phyloP scores from a whole-genome alignment of 2,329 filamentous ascomycete genomes.

The Pseudocercospora crystallina region DNA sequence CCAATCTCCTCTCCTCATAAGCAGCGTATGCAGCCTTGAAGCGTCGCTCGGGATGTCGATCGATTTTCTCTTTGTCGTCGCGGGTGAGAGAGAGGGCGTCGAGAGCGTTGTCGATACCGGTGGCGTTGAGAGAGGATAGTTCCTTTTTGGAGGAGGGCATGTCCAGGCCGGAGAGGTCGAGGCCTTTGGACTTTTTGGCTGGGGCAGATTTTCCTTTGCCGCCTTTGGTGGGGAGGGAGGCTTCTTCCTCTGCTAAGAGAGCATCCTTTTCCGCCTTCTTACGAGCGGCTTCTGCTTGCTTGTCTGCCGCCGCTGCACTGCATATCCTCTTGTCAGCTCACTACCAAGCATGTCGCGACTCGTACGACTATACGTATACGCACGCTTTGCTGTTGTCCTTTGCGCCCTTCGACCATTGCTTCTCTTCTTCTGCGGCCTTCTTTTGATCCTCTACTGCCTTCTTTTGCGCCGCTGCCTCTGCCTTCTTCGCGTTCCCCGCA shows the following conservation, averaged over 20 bases:
- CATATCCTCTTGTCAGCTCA: conserved; percentile 10
- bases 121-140: conserved; percentile 68
- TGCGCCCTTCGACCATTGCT: conserved; percentile 79
- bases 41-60: conserved; percentile 82
- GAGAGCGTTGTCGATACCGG: conserved; percentile 89
- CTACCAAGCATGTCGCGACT: background rate
- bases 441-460: conserved; percentile 68
- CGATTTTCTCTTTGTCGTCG: conserved; percentile 67
- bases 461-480: conserved; percentile 80
- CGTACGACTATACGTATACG: conserved; percentile 35
- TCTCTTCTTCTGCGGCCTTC: conserved; percentile 65
- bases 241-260: conserved; percentile 79
- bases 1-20: conserved; percentile 76
- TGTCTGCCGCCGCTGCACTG: conserved; percentile 81
- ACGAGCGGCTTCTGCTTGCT: conserved; percentile 75
- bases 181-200: conserved; percentile 58
- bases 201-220: conserved; percentile 65
- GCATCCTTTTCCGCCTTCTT: conserved; percentile 94
- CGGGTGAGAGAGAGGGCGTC: conserved; percentile 74
- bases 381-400: conserved; percentile 89
- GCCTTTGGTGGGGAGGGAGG: conserved; percentile 63
- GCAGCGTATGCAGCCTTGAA: conserved; percentile 82
- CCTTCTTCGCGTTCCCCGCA: conserved; percentile 87
- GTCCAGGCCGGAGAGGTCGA: conserved; percentile 76
- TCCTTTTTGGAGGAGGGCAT: conserved; percentile 48